Conservation (phyloP, 352 stramenopile species). For the Aphanomyces cochlioides region DNA sequence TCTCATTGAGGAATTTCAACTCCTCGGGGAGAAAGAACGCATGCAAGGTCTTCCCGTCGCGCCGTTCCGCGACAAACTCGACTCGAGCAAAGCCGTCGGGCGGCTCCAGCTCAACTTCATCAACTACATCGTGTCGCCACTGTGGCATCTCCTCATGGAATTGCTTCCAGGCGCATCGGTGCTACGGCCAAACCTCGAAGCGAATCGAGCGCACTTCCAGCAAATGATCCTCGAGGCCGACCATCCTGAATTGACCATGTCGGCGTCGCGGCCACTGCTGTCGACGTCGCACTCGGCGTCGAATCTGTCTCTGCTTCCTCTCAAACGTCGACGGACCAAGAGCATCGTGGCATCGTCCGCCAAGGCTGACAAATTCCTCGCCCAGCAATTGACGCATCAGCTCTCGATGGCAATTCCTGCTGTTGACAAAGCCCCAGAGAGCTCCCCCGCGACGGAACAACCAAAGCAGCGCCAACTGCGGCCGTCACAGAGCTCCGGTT, state of each 20-base stretch:
- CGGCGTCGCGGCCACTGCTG: not conserved
- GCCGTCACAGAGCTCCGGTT: too few species aligned
- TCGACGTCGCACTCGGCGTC: constrained; percentile 5
- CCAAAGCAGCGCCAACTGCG: too few species aligned
- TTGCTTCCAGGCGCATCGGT: constrained; percentile 52
- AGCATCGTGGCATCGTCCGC: not conserved
- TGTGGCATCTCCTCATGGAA: constrained; percentile 58
- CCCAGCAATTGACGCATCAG: not conserved
- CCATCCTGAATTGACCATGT: not conserved
- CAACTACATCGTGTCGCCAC: constrained; percentile 72
- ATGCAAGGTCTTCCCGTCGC: constrained; percentile 29
- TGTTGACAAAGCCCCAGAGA: too few species aligned
- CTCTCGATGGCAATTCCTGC: not conserved
- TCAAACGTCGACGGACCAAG: not conserved
- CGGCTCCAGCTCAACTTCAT: constrained; percentile 82
- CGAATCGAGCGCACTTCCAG: constrained; percentile 29
- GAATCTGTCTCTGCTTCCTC: not conserved
- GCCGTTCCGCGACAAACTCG: constrained; percentile 50
- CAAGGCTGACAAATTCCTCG: not conserved
- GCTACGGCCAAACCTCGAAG: constrained; percentile 28
- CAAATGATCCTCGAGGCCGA: constrained; percentile 4
- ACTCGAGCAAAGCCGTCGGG: constrained; percentile 58
- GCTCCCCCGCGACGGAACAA: too few species aligned
- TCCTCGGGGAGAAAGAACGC: constrained; percentile 32
- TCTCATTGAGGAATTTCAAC: constrained; percentile 37